Evolutionary conservation across 805 yeast species (phyloP).

Genomic region (Pichia occidentalis): DNA sequence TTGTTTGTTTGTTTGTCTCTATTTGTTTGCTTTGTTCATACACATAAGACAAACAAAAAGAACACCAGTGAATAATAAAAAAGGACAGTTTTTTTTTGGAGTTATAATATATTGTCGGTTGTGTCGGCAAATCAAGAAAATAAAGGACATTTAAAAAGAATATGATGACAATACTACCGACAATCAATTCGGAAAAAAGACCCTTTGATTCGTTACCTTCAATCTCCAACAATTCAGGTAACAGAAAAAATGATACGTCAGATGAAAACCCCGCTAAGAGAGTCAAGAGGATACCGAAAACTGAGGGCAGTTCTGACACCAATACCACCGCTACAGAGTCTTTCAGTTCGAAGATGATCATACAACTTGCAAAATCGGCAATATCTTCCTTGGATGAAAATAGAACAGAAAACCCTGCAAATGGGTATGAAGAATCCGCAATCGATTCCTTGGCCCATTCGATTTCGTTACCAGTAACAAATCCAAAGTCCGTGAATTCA

Average conservation of each 20-base stretch:
- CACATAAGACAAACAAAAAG: too few species aligned
- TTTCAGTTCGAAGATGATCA: conserved; percentile 10
- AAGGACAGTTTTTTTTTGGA: too few species aligned
- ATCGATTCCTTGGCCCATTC: conserved; percentile 56
- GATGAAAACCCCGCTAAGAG: neutral
- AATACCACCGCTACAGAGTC: conserved; percentile 1
- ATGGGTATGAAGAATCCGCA: conserved; percentile 29
- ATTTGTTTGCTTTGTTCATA: too few species aligned
- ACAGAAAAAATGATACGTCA: neutral
- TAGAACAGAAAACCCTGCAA: conserved; percentile 31
- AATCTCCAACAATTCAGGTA: too few species aligned
- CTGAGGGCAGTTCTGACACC: neutral
- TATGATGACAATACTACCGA: conserved; percentile 10
- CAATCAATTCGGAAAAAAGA: conserved; percentile 3
- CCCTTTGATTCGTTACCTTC: neutral
- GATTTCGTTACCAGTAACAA: conserved; percentile 44
- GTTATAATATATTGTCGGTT: too few species aligned
- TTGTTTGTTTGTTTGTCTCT: too few species aligned
- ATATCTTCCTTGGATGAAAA: conserved; percentile 59
- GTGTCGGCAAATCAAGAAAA: too few species aligned
- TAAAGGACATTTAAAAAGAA: too few species aligned
- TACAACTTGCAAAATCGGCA: conserved; percentile 53
- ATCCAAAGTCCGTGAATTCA: conserved; percentile 48
- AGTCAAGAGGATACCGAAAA: too few species aligned
- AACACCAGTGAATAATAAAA: too few species aligned